Evolutionary conservation across 352 stramenopile genomes (phyloP), one percentile per base, ranked within the genome.

Genomic region (Peronospora farinosa): DNA sequence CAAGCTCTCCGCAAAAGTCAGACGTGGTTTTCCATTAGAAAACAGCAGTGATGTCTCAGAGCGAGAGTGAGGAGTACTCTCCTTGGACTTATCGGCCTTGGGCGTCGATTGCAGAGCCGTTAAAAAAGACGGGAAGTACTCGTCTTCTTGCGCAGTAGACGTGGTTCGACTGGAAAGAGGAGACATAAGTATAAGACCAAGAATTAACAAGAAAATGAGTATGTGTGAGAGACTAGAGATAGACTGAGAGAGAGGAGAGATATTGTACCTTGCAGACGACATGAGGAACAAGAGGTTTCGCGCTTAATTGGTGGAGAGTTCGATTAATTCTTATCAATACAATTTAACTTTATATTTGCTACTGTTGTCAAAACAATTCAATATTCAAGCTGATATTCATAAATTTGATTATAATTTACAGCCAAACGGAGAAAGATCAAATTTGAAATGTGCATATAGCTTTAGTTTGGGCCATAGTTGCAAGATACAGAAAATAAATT

Each of bases 51-150:
- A 42, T 9, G 48, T 47, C 42, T 69, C 50, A 7, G 55, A 58
- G n/a, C 57, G 57, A 15, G 58, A 21, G n/a, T 50, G 41, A 33
- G 69, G 67, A 32, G 54, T 50, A 53, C 64, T 86, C 40, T 86
- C 69, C 48, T 84, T 78, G 49, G 64, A 67, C 38, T 75, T 77
- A 40, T 75, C 65, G 3, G 73, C 46, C 69, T 79, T 65, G 5
- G 72, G 70, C 13, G 72, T 70, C 16, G 66, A 75, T 31, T 78
- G 71, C 9, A 65, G 17, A 5, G 74, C 73, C 2, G 78, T 89
- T 7, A 89, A 63, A 43, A 87, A 73, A 13, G 75, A 76, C 30
- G 78, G 78, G 41, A 89, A 89, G 61, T 83, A 89, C 39, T 89
- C 78, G 23, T 89, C 76, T 15, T 89, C 78, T 51, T 63, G 61